Evolutionary conservation across 306 rosid genomes (phyloP), one percentile per base, ranked within the genome.

Genomic region (Trichosanthes cucumerina): DNA sequence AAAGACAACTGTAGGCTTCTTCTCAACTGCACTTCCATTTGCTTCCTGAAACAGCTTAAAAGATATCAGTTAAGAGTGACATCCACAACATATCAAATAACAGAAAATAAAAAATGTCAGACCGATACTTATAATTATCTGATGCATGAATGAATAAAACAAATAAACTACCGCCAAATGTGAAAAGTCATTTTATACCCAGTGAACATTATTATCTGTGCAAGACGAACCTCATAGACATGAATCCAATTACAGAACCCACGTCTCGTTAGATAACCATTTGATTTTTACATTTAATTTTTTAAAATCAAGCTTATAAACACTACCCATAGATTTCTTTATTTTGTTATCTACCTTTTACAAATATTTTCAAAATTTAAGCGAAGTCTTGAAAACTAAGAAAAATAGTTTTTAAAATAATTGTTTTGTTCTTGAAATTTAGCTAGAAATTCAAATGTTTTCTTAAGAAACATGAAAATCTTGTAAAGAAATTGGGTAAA

Each of bases 1-100:
- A 86, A 88, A 90, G 74, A 90, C 87, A 81, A 88, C 87, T 9
- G 92, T 88, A 62, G 89, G 92, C 5, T 84, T 90, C 87, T 87
- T 88, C 81, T 74, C 82, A 63, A 74, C 79, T 62, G 80, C 7
- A 58, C 82, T 84, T 82, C 91, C 91, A 82, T 82, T 83, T 80
- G 80, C 84, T 82, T 76, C 88, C 96, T 88, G 81, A 56, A 80
- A 80, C 34, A 80, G 72, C 70, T 76, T 62, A 49, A 80, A 80
- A 80, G 9, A 16, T 26, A 43, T 39, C 73, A 60, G 16, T 78
- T 14, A 60, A 46, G 19, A 23, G 63, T 18, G 63, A 75, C 24
- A n/a, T 38, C 10, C 9, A 66, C 7, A 34, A 18, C 39, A 34
- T 7, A 34, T 64, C 72, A 65, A 34, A 36, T 18, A 65, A 65